Percentiles rank a stretch among this genome's conserved stretches.
Conservation (phyloP, 441 rosid genomes). For the Cnidoscolus chayamansa region DNA sequence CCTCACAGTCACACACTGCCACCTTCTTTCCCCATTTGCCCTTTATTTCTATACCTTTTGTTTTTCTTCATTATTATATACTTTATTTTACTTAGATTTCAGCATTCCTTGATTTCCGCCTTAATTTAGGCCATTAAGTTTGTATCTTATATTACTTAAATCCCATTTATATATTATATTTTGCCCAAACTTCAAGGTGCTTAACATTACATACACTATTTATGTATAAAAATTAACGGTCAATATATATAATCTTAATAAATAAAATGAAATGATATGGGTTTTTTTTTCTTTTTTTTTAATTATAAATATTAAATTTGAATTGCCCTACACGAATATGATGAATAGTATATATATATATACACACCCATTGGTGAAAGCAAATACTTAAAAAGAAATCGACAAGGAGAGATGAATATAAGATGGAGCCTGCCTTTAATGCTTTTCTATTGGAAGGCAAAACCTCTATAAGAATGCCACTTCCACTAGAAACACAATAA, state of each 20-base stretch:
- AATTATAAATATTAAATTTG: too few species aligned
- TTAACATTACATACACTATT: neutral
- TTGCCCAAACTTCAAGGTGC: constrained; percentile 30
- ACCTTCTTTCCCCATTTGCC: constrained; percentile 5
- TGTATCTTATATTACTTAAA: constrained; percentile 28
- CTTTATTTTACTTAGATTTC: constrained; percentile 17
- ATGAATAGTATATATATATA: too few species aligned
- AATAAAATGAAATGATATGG: too few species aligned
- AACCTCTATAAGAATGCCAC: constrained; percentile 27
- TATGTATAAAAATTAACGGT: too few species aligned
- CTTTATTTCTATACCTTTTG: neutral
- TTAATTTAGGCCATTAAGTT: constrained; percentile 36
- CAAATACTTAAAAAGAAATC: constrained; percentile 27
- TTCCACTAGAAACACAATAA: constrained; percentile 27
- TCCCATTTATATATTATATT: constrained; percentile 9
- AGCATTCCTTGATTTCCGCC: constrained; percentile 56
- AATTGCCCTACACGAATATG: too few species aligned
- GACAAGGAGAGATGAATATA: neutral
- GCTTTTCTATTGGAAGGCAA: constrained; percentile 30
- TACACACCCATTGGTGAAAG: constrained; percentile 17
- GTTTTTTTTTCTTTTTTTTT: too few species aligned
- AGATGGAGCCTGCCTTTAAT: neutral
- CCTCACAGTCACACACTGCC: constrained; percentile 10
- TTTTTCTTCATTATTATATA: neutral
- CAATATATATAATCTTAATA: too few species aligned